These are phyloP conservation scores for Aristolochia fimbriata DNA, from an alignment of 164 flowering plant genomes.

Conservation along the genomic window DNA sequence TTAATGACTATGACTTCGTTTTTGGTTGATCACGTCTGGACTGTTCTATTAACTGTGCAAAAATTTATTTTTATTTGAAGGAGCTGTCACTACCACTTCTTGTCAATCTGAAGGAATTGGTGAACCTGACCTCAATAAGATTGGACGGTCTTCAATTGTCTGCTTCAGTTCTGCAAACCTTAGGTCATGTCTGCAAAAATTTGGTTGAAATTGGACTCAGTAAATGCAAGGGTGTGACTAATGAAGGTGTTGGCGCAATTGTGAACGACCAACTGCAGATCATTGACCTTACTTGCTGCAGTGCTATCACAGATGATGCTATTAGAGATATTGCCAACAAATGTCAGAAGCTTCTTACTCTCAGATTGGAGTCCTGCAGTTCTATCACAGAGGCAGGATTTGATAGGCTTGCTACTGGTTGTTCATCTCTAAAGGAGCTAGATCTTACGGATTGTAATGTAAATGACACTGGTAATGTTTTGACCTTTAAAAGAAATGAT, in stretches of 20 bases:
- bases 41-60: neutral
- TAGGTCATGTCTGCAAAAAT: constrained; percentile 31
- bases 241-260: constrained; percentile 38
- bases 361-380: constrained; percentile 60
- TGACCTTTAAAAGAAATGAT: neutral
- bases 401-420: constrained; percentile 30
- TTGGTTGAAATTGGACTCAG: constrained; percentile 51
- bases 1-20: neutral
- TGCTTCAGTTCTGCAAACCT: constrained; percentile 15
- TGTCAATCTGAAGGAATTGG: constrained; percentile 26
- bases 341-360: constrained; percentile 36
- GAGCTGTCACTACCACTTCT: constrained; percentile 30
- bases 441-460: constrained; percentile 69
- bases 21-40: neutral
- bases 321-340: constrained; percentile 41
- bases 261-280: constrained; percentile 34
- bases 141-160: constrained; percentile 47
- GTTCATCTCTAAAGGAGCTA: constrained; percentile 41
- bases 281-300: constrained; percentile 59
- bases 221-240: constrained; percentile 58
- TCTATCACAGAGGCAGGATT: constrained; percentile 43
- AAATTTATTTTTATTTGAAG: constrained; percentile 20
- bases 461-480: constrained; percentile 37
- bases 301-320: constrained; percentile 40
- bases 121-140: constrained; percentile 26